Percentiles rank a stretch among this genome's conserved stretches.
These are phyloP conservation scores for Chalara sp. DNA, from an alignment of 2,329 filamentous ascomycete genomes.

Conservation along the genomic window DNA sequence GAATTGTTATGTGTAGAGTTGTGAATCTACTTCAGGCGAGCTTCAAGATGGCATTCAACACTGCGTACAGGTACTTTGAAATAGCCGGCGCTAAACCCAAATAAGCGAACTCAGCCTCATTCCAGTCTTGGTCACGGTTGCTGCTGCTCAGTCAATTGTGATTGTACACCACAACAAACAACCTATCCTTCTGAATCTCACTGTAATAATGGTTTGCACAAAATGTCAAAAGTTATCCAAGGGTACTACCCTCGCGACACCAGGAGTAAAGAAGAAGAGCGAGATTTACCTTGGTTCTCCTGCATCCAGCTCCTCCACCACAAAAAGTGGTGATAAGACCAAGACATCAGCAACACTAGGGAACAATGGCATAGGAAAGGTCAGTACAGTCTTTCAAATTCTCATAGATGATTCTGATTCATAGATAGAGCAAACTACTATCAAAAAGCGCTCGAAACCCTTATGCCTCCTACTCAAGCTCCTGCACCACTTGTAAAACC, in stretches of 20 bases:
- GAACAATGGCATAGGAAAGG: conserved; percentile 53
- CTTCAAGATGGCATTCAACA: too few relatives aligned
- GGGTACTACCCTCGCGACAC: conserved; percentile 54
- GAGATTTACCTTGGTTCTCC: conserved; percentile 60
- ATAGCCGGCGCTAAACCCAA: too few relatives aligned
- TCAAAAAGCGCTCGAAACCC: conserved; percentile 60
- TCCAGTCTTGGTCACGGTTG: conserved; percentile 1
- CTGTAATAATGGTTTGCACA: conserved; percentile 50
- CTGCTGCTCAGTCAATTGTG: neutral
- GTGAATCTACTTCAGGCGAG: too few relatives aligned
- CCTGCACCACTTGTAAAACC: conserved; percentile 54
- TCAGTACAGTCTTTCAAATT: conserved; percentile 20
- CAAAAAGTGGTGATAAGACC: conserved; percentile 32
- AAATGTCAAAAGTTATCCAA: conserved; percentile 58
- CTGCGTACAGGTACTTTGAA: too few relatives aligned
- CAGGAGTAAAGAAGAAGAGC: conserved; percentile 59
- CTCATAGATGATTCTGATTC: neutral
- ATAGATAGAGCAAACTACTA: conserved; percentile 51
- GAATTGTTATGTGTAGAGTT: too few relatives aligned
- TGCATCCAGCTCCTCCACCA: conserved; percentile 23
- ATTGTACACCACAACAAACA: neutral
- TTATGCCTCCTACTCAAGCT: conserved; percentile 56
- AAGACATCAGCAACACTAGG: conserved; percentile 47
- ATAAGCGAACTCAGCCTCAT: neutral
- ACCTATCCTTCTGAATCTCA: neutral